Conservation (phyloP, 805 yeast genomes). For the Saccharomyces jurei region DNA sequence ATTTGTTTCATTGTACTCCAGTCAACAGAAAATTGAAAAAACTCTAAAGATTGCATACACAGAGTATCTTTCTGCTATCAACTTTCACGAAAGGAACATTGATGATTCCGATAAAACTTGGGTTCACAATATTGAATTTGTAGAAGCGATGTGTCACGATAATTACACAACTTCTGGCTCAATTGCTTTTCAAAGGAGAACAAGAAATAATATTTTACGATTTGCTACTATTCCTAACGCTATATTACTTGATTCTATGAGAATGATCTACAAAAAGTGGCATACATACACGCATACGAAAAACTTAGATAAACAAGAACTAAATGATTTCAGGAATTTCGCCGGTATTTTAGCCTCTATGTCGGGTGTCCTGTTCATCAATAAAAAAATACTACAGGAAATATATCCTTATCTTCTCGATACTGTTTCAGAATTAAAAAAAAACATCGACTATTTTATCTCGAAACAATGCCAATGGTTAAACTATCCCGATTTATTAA, state of each 20-base stretch:
- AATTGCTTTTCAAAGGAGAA: conserved; percentile 63
- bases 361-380: conserved; percentile 49
- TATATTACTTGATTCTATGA: conserved; percentile 26
- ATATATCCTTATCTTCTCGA: conserved; percentile 8
- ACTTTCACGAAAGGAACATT: conserved; percentile 22
- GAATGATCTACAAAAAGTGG: conserved; percentile 33
- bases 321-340: conserved; percentile 49
- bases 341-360: conserved; percentile 68
- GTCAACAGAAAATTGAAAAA: conserved; percentile 42
- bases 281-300: conserved; percentile 10
- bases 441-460: conserved; percentile 40
- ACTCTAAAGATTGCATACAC: conserved; percentile 37
- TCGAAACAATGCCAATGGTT: conserved; percentile 43
- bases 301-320: conserved; percentile 28
- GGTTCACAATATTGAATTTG: conserved; percentile 32
- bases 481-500: conserved; percentile 41
- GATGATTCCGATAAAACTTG: conserved; percentile 15
- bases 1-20: conserved; percentile 44
- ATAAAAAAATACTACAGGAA: conserved; percentile 3
- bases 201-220: conserved; percentile 37
- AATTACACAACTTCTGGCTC: conserved; percentile 52
- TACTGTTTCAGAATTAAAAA: conserved; percentile 28
- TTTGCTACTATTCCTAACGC: conserved; percentile 19
- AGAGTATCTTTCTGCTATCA: conserved; percentile 21
- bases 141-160: conserved; percentile 42